A percentile compares a stretch with the other conserved stretches of the same genome.
Conservation (phyloP, 805 yeast species). For the Kluyveromyces lactis region DNA sequence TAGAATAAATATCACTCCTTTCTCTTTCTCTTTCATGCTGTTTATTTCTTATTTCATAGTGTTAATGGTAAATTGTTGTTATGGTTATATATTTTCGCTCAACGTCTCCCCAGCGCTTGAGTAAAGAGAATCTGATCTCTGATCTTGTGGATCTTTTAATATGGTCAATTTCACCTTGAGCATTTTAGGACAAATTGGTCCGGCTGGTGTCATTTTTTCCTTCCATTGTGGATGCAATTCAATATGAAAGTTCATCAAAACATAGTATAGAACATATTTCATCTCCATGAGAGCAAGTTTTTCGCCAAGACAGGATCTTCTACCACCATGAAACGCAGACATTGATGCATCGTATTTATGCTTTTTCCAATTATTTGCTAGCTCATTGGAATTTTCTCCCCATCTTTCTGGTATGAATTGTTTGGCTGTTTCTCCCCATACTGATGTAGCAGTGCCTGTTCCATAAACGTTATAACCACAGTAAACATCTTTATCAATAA, state of each 20-base stretch:
- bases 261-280: conserved; percentile 31
- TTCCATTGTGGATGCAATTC: conserved; percentile 36
- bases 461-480: conserved; percentile 49
- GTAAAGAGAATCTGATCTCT: too few relatives aligned
- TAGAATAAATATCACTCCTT: too few relatives aligned
- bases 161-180: conserved; percentile 24
- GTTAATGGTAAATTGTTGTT: too few relatives aligned
- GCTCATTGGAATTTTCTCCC: conserved; percentile 36
- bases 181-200: conserved; percentile 45
- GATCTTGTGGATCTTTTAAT: not conserved
- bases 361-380: conserved; percentile 32
- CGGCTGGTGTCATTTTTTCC: conserved; percentile 47
- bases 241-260: conserved; percentile 33
- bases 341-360: conserved; percentile 39
- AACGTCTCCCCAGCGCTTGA: too few relatives aligned
- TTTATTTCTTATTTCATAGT: too few relatives aligned
- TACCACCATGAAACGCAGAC: conserved; percentile 53
- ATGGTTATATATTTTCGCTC: too few relatives aligned
- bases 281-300: conserved; percentile 43
- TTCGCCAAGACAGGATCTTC: conserved; percentile 54
- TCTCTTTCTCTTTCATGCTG: too few relatives aligned
- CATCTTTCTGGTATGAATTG: conserved; percentile 42
- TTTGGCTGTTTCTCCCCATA: conserved; percentile 41
- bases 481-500: conserved; percentile 42
- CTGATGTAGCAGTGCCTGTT: conserved; percentile 36